Evolutionary conservation across 345 rosid species (phyloP).

Genomic region (Combretum micranthum): DNA sequence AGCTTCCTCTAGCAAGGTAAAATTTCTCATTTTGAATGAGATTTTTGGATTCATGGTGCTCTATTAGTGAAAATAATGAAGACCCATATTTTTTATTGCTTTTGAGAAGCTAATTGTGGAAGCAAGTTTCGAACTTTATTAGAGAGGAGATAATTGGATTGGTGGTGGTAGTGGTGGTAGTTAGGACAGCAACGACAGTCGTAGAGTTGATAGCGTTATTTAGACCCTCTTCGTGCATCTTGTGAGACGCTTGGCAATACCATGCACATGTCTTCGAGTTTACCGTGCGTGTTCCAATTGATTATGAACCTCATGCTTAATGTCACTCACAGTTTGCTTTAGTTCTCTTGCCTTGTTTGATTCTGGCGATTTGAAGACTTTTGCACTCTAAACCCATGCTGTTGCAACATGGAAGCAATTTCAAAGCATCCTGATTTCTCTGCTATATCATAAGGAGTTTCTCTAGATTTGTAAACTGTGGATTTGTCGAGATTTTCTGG

Average conservation of each 20-base stretch:
- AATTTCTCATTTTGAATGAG: too few relatives aligned
- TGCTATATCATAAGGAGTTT: constrained; percentile 71
- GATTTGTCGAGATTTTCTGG: constrained; percentile 41
- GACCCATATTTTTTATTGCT: too few relatives aligned
- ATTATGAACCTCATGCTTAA: constrained; percentile 73
- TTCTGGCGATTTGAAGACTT: constrained; percentile 36
- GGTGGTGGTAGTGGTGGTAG: constrained; percentile 81
- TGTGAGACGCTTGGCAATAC: constrained; percentile 70
- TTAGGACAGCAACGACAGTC: constrained; percentile 85
- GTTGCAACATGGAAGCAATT: constrained; percentile 40
- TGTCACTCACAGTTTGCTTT: constrained; percentile 85
- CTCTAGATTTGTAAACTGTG: constrained; percentile 54
- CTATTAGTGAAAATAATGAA: too few relatives aligned
- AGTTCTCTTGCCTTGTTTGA: constrained; percentile 42
- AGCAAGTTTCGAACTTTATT: too few relatives aligned
- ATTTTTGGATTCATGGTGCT: too few relatives aligned
- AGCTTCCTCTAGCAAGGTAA: too few relatives aligned
- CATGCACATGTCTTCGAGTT: constrained; percentile 69
- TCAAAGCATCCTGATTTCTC: constrained; percentile 44
- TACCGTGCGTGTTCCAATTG: constrained; percentile 66
- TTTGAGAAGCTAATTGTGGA: too few relatives aligned
- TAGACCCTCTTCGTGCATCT: constrained; percentile 79
- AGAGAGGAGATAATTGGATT: too few relatives aligned
- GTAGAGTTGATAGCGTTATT: constrained; percentile 89
- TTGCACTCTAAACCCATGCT: constrained; percentile 51